Percentiles rank a stretch among this genome's conserved stretches.
Evolutionary conservation across 2,329 filamentous ascomycete species (phyloP).

Genomic region (Aaosphaeria arxii): DNA sequence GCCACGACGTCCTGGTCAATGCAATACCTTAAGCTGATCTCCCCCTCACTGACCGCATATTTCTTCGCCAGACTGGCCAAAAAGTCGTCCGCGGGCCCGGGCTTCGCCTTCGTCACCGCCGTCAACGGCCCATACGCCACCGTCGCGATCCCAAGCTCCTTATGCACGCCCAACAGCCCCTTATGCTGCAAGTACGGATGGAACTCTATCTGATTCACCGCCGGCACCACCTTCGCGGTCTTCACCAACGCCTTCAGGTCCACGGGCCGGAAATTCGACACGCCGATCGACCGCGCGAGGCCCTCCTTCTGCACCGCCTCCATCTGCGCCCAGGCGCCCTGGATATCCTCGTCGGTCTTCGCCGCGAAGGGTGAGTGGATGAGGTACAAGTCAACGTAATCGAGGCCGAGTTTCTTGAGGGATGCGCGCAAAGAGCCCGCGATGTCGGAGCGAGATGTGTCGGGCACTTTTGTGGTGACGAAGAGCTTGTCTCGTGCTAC

Average conservation of each 20-base stretch:
- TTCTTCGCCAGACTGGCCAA: slow-evolving; percentile 55
- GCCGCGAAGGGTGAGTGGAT: slow-evolving; percentile 62
- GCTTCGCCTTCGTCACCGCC: slow-evolving; percentile 53
- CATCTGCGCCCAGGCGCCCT: slow-evolving; percentile 59
- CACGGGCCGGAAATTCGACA: slow-evolving; percentile 56
- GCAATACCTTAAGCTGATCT: slow-evolving; percentile 59
- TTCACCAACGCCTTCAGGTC: slow-evolving; percentile 56
- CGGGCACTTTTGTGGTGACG: slow-evolving; percentile 56
- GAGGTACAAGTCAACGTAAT: slow-evolving; percentile 64
- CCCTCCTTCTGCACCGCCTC: slow-evolving; percentile 56
- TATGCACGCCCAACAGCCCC: slow-evolving; percentile 55
- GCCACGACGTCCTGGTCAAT: slow-evolving; percentile 59
- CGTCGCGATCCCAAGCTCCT: slow-evolving; percentile 47
- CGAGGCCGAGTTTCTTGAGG: slow-evolving; percentile 58
- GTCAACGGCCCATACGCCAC: slow-evolving; percentile 47
- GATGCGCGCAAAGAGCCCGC: slow-evolving; percentile 53
- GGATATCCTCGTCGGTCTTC: slow-evolving; percentile 52
- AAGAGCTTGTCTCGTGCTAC: slow-evolving; percentile 47
- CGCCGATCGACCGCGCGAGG: slow-evolving; percentile 59
- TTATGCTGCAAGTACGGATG: slow-evolving; percentile 66
- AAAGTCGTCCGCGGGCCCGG: slow-evolving; percentile 55
- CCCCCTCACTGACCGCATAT: slow-evolving; percentile 57
- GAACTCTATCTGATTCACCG: slow-evolving; percentile 67
- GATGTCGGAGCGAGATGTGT: slow-evolving; percentile 54
- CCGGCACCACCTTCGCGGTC: slow-evolving; percentile 55